These are phyloP conservation scores for Coprinopsis strossmayeri DNA, from an alignment of 768 basidiomycete species.

Conservation along the genomic window DNA sequence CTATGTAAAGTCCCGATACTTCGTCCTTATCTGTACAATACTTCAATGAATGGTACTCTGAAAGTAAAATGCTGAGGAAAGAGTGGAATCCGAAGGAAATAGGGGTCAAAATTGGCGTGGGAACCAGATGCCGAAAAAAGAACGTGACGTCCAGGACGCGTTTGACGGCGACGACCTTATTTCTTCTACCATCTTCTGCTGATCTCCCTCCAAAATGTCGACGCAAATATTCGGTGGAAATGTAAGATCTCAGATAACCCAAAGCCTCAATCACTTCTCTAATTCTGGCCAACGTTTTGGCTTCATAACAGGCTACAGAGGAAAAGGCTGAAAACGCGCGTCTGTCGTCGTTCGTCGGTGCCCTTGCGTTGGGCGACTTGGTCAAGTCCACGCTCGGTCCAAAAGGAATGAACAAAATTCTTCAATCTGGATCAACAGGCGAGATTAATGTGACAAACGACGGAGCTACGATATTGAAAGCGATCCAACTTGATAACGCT, in stretches of 20 bases:
- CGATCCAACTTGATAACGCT: slow-evolving; percentile 96
- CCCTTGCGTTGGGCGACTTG: slow-evolving; percentile 93
- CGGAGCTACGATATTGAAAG: slow-evolving; percentile 96
- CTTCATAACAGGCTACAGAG: slow-evolving; percentile 6
- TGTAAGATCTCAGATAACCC: background rate
- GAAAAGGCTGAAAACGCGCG: slow-evolving; percentile 60
- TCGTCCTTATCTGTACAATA: too few relatives aligned
- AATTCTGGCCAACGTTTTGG: background rate
- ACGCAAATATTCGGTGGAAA: slow-evolving; percentile 10
- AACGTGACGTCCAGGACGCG: slow-evolving; percentile 1
- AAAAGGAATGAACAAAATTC: slow-evolving; percentile 99
- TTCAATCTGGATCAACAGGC: slow-evolving; percentile 84
- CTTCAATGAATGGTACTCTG: too few relatives aligned
- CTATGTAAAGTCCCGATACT: too few relatives aligned
- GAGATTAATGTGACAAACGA: slow-evolving; percentile 98
- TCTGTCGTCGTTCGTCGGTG: slow-evolving; percentile 96
- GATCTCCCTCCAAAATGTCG: slow-evolving; percentile 6
- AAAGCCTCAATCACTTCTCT: too few relatives aligned
- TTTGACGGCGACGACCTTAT: background rate
- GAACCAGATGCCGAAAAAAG: background rate
- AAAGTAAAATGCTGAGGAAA: too few relatives aligned
- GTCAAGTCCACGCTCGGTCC: slow-evolving; percentile 98
- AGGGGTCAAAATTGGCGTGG: background rate
- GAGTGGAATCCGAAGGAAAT: background rate
- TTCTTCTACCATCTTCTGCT: background rate